Evolutionary conservation across 495 filamentous ascomycete species (phyloP).

Genomic region (Poronia punctata): DNA sequence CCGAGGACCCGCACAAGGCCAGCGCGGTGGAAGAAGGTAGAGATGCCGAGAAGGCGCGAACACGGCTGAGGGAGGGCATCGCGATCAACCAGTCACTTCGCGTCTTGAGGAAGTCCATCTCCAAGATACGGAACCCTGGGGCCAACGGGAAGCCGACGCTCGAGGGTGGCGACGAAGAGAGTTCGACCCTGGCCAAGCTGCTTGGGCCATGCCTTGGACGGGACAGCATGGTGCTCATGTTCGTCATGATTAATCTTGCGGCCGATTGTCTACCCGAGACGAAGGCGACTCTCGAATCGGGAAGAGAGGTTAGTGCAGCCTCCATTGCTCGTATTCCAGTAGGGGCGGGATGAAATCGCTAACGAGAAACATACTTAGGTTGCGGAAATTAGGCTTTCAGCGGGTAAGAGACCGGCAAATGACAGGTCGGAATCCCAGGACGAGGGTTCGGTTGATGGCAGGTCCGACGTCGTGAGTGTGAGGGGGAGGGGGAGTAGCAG

Average conservation of each 20-base stretch:
- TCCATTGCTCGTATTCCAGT: background rate
- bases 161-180: slow-evolving; percentile 3
- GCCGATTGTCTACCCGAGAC: slow-evolving; percentile 81
- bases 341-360: too few species aligned
- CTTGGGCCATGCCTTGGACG: slow-evolving; percentile 89
- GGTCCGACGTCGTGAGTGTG: too few species aligned
- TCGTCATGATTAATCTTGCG: slow-evolving; percentile 90
- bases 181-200: slow-evolving; percentile 46
- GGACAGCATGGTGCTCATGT: slow-evolving; percentile 96
- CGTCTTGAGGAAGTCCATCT: slow-evolving; percentile 36
- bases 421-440: too few species aligned
- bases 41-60: background rate
- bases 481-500: too few species aligned
- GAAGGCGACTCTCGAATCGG: slow-evolving; percentile 86
- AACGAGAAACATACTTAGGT: background rate
- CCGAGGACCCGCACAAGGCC: slow-evolving; percentile 66
- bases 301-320: slow-evolving; percentile 60
- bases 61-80: slow-evolving; percentile 45
- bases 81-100: slow-evolving; percentile 43
- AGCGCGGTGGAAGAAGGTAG: slow-evolving; percentile 47
- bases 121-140: background rate
- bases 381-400: background rate
- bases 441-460: too few species aligned
- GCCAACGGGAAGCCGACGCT: slow-evolving; percentile 49
- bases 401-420: background rate